Base-by-base conservation (phyloP, 805 yeast genomes). In the Sugiyamaella mastotermitis region DNA sequence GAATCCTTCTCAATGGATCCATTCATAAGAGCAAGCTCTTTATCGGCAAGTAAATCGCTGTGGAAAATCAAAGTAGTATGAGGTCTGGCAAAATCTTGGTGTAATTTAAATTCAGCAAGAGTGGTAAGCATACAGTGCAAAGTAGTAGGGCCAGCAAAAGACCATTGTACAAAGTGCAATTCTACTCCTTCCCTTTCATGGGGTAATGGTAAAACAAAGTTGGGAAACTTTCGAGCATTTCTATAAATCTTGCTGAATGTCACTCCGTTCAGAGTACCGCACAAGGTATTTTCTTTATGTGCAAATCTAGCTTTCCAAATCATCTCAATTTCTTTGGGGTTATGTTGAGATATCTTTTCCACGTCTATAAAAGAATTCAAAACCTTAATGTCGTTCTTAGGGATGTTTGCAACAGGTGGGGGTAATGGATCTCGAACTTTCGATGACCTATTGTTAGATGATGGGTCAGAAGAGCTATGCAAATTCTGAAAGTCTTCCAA, bases 141-240 rank as follows among this genome's bases (percentile, higher is more conserved):
- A 2, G 97, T 88, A 29, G 76, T 51, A 11, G 83, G 80, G 1
- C 90, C 95, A 10, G 82, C 88, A 57, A 86, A 84, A 14, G 77
- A 70, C 98, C 98, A 92, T 63, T 92, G 97, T 16, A 88, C 76
- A 57, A 82, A 86, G 56, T 92, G 97, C 63, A 92, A 71, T 62
- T 92, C 98, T 6, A 60, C 49, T 3, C 68, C 72, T 10, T 60
- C 56, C 10, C 62, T 69, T 10, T 64, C 66, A 25, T 65, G 64
- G 4, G 97, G 95, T 39, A 92, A 63, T 0, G 98, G 98, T 17
- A 92, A 68, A n/a, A 92, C 80, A 61, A 92, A 92, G 23, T 76
- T 71, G 16, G 96, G 95, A 55, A 81, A 76, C 43, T 66, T 68
- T 53, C 78, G 75, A 1, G 95, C 95, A 43, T 72, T 74, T 27